Conservation (phyloP, 31 red algal genomes). For the Odonthalia washingtoniensis region DNA sequence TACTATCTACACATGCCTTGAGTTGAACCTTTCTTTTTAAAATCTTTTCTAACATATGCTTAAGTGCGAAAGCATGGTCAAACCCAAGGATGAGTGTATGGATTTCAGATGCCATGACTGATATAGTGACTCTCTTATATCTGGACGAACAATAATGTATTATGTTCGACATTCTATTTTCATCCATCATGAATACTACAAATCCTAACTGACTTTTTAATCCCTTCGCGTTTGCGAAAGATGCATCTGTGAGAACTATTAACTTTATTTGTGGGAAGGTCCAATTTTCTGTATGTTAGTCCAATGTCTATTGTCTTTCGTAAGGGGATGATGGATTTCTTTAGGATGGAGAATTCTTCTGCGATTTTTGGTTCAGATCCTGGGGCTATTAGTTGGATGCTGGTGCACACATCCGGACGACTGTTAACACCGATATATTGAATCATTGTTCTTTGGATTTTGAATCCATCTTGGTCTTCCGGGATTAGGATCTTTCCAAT, state of each 20-base stretch:
- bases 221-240: constrained; percentile 2
- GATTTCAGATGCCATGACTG: constrained; percentile 44
- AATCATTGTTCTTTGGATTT: neutral
- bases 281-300: neutral
- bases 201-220: constrained; percentile 42
- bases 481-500: neutral
- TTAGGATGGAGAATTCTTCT: neutral
- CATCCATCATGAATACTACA: constrained; percentile 18
- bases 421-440: constrained; percentile 46
- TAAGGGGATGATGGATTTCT: neutral
- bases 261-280: neutral
- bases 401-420: constrained; percentile 21
- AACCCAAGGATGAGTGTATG: constrained; percentile 24
- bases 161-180: constrained; percentile 14
- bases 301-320: neutral
- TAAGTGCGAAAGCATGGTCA: neutral
- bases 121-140: constrained; percentile 27
- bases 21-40: neutral
- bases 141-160: constrained; percentile 26
- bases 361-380: neutral
- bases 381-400: neutral
- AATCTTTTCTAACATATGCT: constrained; percentile 22
- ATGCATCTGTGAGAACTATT: constrained; percentile 5
- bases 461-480: constrained; percentile 1
- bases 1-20: constrained; percentile 22